Base-by-base conservation (phyloP, 2,329 filamentous ascomycete genomes). In the Penicillium sp. region DNA sequence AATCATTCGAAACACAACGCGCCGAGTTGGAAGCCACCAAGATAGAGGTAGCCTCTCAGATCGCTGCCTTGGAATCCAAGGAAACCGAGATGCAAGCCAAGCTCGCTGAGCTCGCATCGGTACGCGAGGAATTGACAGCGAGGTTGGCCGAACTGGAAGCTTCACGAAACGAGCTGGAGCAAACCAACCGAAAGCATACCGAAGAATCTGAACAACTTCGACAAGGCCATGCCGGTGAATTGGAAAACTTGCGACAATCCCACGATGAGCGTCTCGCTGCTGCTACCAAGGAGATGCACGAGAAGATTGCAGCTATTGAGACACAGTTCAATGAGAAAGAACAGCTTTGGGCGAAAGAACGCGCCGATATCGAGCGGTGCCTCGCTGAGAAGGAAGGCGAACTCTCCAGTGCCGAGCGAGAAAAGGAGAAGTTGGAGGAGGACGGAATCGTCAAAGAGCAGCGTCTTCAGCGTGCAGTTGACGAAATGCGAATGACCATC, bases 401-500 rank as follows among this genome's bases (percentile, higher is more conserved):
- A 36, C 55, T 73, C 31, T 62, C 69, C n/a, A 70, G 67, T 49
- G 67, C 72, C 41, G 71, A 77, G 51, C 72, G 75, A 52, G 67
- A 73, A 52, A 72, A 68, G 53, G 67, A 67, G 31, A 64, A 63
- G 54, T 62, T 75, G 57, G 72, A 76, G 53, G 72, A 71, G 44
- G 70, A 76, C 50, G 72, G 75, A 51, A 62, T 75, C 44, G 61
- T 72, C 45, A 72, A 75, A 49, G 73, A 74, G 54, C 70, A 73
- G 37, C 72, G 76, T 56, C 67, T 74, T 29, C 73, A 76, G 46
- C 69, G 67, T 45, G 65, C 68, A 9, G 64, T 71, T 42, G 67
- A 71, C 19, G 66, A 65, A 40, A 73, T 73, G 71, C 72, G 73
- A 43, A 67, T 74, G 44, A 72, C 72, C 11, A 79, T 79, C 69